These are phyloP conservation scores for Aspergillus baeticus DNA, from an alignment of 495 filamentous ascomycete genomes.

Conservation along the genomic window DNA sequence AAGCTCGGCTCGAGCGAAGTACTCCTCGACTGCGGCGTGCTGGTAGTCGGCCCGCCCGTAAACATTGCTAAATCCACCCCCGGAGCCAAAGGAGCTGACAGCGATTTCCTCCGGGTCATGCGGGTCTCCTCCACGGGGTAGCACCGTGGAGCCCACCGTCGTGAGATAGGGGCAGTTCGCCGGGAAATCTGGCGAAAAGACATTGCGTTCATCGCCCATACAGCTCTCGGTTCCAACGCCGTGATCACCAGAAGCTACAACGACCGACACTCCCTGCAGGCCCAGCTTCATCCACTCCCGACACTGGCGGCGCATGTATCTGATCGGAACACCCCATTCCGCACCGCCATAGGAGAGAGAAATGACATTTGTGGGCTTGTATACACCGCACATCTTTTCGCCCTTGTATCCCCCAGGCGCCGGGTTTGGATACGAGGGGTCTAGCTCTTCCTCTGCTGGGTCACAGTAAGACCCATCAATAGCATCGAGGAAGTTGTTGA, in stretches of 20 bases:
- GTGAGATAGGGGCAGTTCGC: constrained; percentile 53
- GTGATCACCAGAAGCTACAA: constrained; percentile 61
- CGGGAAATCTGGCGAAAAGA: constrained; percentile 52
- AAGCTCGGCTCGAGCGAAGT: constrained; percentile 25
- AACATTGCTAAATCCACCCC: constrained; percentile 69
- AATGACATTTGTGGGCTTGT: constrained; percentile 58
- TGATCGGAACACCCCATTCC: constrained; percentile 49
- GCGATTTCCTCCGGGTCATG: constrained; percentile 31
- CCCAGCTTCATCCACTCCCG: constrained; percentile 65
- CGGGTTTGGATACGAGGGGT: constrained; percentile 10
- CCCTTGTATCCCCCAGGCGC: not conserved
- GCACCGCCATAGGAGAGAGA: constrained; percentile 57
- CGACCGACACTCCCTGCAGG: constrained; percentile 58
- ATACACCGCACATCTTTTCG: constrained; percentile 56
- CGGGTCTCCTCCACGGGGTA: constrained; percentile 36
- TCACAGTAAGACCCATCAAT: constrained; percentile 61
- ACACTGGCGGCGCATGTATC: constrained; percentile 57
- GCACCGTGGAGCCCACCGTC: constrained; percentile 47
- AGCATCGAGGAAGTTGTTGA: constrained; percentile 56
- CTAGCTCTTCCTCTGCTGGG: constrained; percentile 45
- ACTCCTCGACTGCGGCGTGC: constrained; percentile 41
- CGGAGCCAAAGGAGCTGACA: constrained; percentile 43
- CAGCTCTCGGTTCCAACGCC: constrained; percentile 42
- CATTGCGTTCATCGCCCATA: constrained; percentile 37
- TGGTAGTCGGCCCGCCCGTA: constrained; percentile 62